A percentile compares a stretch with the other conserved stretches of the same genome.
These are phyloP conservation scores for Podila epicladia DNA, from an alignment of 192 early-diverging fungal species.

Conservation along the genomic window DNA sequence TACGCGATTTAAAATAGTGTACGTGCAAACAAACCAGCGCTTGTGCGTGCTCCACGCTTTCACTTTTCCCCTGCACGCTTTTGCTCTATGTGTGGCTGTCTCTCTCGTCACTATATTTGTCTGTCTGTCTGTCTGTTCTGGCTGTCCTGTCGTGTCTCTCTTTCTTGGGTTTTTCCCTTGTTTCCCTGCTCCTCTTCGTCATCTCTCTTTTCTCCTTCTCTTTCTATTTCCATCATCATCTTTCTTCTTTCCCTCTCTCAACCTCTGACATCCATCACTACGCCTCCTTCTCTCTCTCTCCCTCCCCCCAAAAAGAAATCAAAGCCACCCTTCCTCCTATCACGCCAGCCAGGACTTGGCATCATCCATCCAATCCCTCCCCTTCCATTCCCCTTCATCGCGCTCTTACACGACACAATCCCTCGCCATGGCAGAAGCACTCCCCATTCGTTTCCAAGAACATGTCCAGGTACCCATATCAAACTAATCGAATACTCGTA, in stretches of 20 bases:
- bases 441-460: conserved; percentile 97
- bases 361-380: background rate
- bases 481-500: background rate
- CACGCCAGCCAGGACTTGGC: conserved; percentile 4
- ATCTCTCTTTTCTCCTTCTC: background rate
- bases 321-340: background rate
- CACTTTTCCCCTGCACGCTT: no score
- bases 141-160: background rate
- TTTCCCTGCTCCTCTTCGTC: background rate
- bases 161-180: background rate
- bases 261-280: no score
- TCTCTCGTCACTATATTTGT: background rate
- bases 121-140: background rate
- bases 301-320: background rate
- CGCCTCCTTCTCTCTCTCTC: background rate
- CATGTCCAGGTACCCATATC: conserved; percentile 85
- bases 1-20: background rate
- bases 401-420: conserved; percentile 1
- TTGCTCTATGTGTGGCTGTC: background rate
- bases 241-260: background rate
- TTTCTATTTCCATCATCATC: background rate
- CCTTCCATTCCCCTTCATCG: conserved; percentile 2
- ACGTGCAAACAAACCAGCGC: no score
- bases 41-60: no score
- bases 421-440: conserved; percentile 72